Conservation (phyloP, 768 basidiomycete species). For the Ramaria rubella region DNA sequence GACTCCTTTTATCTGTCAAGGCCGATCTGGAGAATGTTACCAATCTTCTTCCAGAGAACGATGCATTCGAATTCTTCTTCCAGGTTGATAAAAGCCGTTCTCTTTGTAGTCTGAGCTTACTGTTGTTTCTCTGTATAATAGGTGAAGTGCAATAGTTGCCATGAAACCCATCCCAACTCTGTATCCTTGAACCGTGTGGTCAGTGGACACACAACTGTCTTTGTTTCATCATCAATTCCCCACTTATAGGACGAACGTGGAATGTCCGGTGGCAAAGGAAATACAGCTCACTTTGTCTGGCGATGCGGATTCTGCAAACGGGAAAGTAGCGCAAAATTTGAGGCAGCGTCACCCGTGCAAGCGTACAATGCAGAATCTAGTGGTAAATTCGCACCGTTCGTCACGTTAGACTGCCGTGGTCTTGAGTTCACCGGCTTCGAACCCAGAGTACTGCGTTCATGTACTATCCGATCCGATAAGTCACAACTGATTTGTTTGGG, state of each 20-base stretch:
- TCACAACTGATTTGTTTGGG: background rate
- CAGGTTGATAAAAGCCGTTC: constrained; percentile 31
- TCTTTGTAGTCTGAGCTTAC: constrained; percentile 2
- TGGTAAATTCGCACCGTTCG: constrained; percentile 54
- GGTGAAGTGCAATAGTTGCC: constrained; percentile 78
- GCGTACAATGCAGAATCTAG: constrained; percentile 58
- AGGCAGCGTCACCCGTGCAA: constrained; percentile 38
- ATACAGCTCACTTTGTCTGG: constrained; percentile 78
- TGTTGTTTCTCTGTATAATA: constrained; percentile 21
- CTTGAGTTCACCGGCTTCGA: constrained; percentile 78
- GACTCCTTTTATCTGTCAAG: constrained; percentile 60
- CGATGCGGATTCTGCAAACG: constrained; percentile 51
- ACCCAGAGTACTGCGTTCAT: constrained; percentile 44
- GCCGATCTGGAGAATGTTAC: constrained; percentile 80
- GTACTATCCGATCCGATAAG: background rate
- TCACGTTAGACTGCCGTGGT: constrained; percentile 79
- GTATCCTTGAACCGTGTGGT: constrained; percentile 70
- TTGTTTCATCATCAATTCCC: background rate
- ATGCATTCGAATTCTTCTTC: constrained; percentile 78
- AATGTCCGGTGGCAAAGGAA: constrained; percentile 59
- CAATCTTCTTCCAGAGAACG: constrained; percentile 52
- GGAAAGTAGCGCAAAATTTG: constrained; percentile 78
- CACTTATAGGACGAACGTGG: constrained; percentile 54
- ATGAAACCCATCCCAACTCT: constrained; percentile 66
- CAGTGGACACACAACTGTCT: constrained; percentile 9